Evolutionary conservation across 352 stramenopile species (phyloP).

Genomic region (Saprolegnia parasitica): DNA sequence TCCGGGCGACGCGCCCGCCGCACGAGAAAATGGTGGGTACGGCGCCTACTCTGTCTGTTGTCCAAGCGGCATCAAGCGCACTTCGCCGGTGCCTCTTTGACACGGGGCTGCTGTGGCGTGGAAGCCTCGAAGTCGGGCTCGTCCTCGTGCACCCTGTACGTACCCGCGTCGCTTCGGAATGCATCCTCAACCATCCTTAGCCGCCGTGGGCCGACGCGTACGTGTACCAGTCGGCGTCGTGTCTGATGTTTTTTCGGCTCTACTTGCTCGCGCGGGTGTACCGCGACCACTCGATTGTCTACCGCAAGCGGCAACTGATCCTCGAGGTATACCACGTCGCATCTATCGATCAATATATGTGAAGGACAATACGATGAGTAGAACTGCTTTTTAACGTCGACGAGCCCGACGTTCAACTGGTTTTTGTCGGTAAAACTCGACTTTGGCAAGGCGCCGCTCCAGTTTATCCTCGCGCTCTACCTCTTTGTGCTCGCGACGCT

Average conservation of each 20-base stretch:
- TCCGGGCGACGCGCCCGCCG: neutral
- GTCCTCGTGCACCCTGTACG: neutral
- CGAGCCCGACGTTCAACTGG: constrained; percentile 10
- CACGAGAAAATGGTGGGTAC: neutral
- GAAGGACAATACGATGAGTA: no score
- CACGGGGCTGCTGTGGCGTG: neutral
- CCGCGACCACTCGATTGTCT: constrained; percentile 7
- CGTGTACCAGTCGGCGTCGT: neutral
- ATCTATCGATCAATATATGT: no score
- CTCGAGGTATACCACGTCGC: neutral
- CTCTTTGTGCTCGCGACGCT: neutral
- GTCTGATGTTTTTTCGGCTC: constrained; percentile 11
- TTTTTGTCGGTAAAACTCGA: constrained; percentile 4
- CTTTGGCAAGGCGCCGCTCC: constrained; percentile 12
- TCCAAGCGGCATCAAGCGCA: no score
- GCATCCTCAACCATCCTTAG: neutral
- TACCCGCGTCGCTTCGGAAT: no score
- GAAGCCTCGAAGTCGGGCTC: neutral
- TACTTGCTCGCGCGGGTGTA: constrained; percentile 5
- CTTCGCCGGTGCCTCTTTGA: neutral
- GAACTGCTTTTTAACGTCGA: constrained; percentile 4
- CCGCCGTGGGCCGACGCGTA: neutral
- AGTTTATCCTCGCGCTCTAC: constrained; percentile 1
- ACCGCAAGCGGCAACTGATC: constrained; percentile 3
- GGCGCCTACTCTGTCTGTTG: neutral